phyloP scores from a whole-genome alignment of 306 rosid genomes.

The Cicer arietinum region DNA sequence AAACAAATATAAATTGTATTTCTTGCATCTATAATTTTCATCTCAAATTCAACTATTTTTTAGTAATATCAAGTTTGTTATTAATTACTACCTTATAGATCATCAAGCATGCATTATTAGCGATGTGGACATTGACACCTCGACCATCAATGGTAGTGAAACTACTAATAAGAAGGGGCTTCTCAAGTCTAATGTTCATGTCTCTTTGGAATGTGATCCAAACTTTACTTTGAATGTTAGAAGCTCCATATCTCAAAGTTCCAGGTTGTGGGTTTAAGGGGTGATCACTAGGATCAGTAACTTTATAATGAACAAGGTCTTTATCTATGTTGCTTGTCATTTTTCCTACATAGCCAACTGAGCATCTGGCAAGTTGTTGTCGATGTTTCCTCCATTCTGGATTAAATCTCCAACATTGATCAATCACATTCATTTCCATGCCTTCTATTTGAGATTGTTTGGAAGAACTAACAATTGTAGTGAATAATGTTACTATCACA shows the following conservation, averaged over 20 bases:
- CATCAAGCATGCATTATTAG: constrained; percentile 42
- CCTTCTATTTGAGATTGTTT: constrained; percentile 26
- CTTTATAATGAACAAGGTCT: constrained; percentile 31
- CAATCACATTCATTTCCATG: constrained; percentile 39
- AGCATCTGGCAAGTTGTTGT: constrained; percentile 32
- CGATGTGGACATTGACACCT: constrained; percentile 39
- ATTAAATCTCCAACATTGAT: constrained; percentile 43
- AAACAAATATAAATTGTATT: background rate
- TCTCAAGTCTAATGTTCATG: constrained; percentile 41
- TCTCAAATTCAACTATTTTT: background rate
- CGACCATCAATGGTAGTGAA: constrained; percentile 45
- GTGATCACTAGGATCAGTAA: constrained; percentile 33
- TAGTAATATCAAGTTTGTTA: background rate
- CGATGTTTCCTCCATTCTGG: constrained; percentile 39
- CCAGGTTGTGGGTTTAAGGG: constrained; percentile 42
- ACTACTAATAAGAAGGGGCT: constrained; percentile 43
- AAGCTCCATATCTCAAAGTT: constrained; percentile 44
- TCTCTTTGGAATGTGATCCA: constrained; percentile 49
- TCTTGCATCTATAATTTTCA: background rate
- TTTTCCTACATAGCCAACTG: constrained; percentile 42
- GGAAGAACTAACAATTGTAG: too few relatives aligned
- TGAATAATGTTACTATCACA: background rate
- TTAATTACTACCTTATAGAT: constrained; percentile 38
- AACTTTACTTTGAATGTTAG: constrained; percentile 27
- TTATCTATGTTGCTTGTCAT: constrained; percentile 44